Conservation (phyloP, 352 stramenopile genomes). For the Phytophthora capsici region DNA sequence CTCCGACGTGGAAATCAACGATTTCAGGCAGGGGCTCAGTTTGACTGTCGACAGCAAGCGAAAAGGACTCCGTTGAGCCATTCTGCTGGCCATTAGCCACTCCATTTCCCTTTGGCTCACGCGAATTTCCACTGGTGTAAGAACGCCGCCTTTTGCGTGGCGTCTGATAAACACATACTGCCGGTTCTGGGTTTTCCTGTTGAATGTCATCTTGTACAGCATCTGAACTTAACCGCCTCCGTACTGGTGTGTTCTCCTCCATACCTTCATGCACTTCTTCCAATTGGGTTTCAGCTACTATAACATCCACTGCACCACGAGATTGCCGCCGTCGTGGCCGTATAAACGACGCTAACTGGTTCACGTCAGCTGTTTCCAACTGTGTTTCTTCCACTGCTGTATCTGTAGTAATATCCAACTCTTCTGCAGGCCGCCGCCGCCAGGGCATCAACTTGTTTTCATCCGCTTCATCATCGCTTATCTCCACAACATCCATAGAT, state of each 20-base stretch:
- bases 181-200: conserved; percentile 6
- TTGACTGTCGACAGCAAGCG: conserved; percentile 23
- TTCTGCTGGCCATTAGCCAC: conserved; percentile 9
- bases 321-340: conserved; percentile 1
- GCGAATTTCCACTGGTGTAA: conserved; percentile 4
- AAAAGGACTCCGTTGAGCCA: conserved; percentile 13
- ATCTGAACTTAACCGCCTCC: conserved; percentile 10
- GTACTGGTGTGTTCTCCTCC: conserved; percentile 7
- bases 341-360: background rate
- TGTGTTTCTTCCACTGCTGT: conserved; percentile 8
- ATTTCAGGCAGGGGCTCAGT: conserved; percentile 20
- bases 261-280: conserved; percentile 9
- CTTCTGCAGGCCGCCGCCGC: background rate
- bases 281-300: conserved; percentile 24
- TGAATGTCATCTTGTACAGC: conserved; percentile 1
- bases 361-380: background rate
- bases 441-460: conserved; percentile 1
- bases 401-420: conserved; percentile 6
- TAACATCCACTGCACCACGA: conserved; percentile 1
- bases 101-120: background rate
- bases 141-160: conserved; percentile 26
- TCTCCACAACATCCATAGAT: conserved; percentile 2
- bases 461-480: background rate
- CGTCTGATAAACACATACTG: conserved; percentile 5
- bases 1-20: conserved; percentile 56